Percentiles rank a stretch among this genome's conserved stretches.
Evolutionary conservation across 2,329 filamentous ascomycete genomes (phyloP).

Genomic region (Colletotrichum sp.): DNA sequence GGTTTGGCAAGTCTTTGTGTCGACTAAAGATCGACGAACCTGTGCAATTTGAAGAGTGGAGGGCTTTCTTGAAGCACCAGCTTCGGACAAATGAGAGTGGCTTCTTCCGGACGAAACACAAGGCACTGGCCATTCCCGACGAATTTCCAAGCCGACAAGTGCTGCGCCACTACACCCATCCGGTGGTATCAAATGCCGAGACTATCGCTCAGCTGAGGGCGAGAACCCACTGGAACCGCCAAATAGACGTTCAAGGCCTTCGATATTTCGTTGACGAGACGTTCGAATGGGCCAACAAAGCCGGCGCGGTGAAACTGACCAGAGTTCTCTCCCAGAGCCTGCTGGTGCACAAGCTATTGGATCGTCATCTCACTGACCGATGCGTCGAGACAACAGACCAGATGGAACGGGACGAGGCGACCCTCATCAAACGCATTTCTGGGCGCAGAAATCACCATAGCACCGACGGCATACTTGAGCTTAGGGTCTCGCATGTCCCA

Average conservation of each 20-base stretch:
- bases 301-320: conserved; percentile 84
- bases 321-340: conserved; percentile 79
- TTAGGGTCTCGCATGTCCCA: conserved; percentile 80
- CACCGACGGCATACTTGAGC: conserved; percentile 76
- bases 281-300: conserved; percentile 83
- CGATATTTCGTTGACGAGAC: conserved; percentile 77
- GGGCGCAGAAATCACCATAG: conserved; percentile 71
- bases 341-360: conserved; percentile 63
- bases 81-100: conserved; percentile 83
- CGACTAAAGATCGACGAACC: conserved; percentile 63
- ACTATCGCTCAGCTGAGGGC: conserved; percentile 59
- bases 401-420: conserved; percentile 47
- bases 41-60: conserved; percentile 70
- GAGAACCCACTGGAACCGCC: conserved; percentile 63
- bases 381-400: conserved; percentile 20
- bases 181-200: conserved; percentile 72
- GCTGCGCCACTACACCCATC: conserved; percentile 85
- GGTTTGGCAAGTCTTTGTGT: conserved; percentile 81
- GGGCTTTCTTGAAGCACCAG: conserved; percentile 73
- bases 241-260: conserved; percentile 69
- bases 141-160: conserved; percentile 81
- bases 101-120: conserved; percentile 79
- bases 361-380: conserved; percentile 35
- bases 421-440: conserved; percentile 69
- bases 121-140: conserved; percentile 75